A percentile compares a stretch with the other conserved stretches of the same genome.
These are phyloP conservation scores for Mortierella sp. DNA, from an alignment of 371 early-diverging fungal species.

Conservation along the genomic window DNA sequence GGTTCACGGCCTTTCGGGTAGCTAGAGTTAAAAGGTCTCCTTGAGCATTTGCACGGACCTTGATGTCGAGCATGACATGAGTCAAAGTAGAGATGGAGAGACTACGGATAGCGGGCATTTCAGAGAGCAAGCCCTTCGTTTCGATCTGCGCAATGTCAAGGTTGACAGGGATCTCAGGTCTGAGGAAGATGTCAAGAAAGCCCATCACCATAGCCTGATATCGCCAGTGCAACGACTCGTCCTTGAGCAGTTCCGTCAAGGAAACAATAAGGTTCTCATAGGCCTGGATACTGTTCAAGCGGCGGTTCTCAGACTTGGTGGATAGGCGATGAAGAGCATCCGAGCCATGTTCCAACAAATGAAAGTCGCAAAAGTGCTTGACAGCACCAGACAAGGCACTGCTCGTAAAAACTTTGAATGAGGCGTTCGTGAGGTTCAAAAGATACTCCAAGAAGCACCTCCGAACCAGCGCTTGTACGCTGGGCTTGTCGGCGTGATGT, in stretches of 20 bases:
- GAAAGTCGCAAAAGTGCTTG: conserved; percentile 19
- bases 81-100: conserved; percentile 63
- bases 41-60: conserved; percentile 64
- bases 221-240: conserved; percentile 81
- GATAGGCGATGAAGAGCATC: conserved; percentile 21
- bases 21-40: conserved; percentile 61
- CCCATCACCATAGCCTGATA: conserved; percentile 81
- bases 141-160: conserved; percentile 67
- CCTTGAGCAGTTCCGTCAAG: conserved; percentile 53
- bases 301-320: conserved; percentile 34
- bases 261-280: conserved; percentile 23
- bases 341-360: conserved; percentile 16
- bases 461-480: conserved; percentile 78
- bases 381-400: conserved; percentile 35
- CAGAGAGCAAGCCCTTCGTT: conserved; percentile 69
- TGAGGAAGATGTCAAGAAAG: conserved; percentile 73
- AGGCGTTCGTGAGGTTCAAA: conserved; percentile 57
- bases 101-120: conserved; percentile 77
- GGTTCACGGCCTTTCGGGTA: conserved; percentile 56
- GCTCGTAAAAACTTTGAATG: conserved; percentile 54
- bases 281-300: conserved; percentile 45
- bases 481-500: conserved; percentile 83
- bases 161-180: conserved; percentile 68
- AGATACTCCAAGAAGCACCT: conserved; percentile 72
- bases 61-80: conserved; percentile 66